phyloP scores from a whole-genome alignment of 2,329 filamentous ascomycete genomes.

The Diatrype stigma region DNA sequence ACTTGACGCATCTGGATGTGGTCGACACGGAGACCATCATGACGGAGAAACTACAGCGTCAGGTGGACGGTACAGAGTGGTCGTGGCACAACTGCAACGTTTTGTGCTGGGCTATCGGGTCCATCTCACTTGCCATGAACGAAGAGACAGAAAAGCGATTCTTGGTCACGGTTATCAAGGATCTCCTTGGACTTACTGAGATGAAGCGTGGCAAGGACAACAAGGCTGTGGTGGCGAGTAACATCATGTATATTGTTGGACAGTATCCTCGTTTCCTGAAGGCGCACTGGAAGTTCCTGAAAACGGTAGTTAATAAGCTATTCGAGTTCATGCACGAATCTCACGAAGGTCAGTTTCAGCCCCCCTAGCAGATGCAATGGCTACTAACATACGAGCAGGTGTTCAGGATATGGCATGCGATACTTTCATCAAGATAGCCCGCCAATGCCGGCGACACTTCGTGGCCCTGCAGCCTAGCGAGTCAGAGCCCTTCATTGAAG shows the following conservation, averaged over 20 bases:
- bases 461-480: conserved; percentile 94
- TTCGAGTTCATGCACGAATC: conserved; percentile 99
- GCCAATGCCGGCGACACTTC: conserved; percentile 96
- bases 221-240: conserved; percentile 97
- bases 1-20: conserved; percentile 94
- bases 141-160: conserved; percentile 99
- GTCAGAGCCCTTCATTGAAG: conserved; percentile 93
- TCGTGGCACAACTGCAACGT: conserved; percentile 99
- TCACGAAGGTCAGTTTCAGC: conserved; percentile 70
- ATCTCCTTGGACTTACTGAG: conserved; percentile 90
- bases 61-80: conserved; percentile 95
- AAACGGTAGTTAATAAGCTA: conserved; percentile 98
- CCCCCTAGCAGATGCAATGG: neutral
- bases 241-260: conserved; percentile 99
- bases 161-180: conserved; percentile 97
- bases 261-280: conserved; percentile 98
- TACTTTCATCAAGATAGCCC: conserved; percentile 99
- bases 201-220: conserved; percentile 99
- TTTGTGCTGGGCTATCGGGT: conserved; percentile 98
- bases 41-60: conserved; percentile 94
- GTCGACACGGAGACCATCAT: conserved; percentile 98
- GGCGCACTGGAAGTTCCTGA: conserved; percentile 99
- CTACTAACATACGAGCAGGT: conserved; percentile 45
- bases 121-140: conserved; percentile 98
- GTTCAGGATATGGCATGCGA: conserved; percentile 99